These are phyloP conservation scores for Hibiscus mutabilis DNA, from an alignment of 345 rosid genomes.

Conservation along the genomic window DNA sequence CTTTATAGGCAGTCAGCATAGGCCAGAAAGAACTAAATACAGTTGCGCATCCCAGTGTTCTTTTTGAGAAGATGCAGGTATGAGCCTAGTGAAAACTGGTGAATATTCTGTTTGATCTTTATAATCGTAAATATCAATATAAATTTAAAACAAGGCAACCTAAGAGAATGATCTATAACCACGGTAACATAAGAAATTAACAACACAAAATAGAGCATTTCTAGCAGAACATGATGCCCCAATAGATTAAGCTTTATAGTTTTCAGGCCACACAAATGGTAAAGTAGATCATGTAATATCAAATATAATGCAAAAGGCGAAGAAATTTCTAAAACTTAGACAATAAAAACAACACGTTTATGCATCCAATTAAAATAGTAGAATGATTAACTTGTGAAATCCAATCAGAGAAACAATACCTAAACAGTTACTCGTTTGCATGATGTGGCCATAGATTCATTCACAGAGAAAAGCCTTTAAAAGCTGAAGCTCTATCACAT, in stretches of 20 bases:
- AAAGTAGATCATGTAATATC: not conserved
- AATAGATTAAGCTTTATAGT: not conserved
- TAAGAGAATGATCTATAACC: not conserved
- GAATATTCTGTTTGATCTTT: not conserved
- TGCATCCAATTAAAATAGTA: not conserved
- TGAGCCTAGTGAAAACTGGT: not conserved
- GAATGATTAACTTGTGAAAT: not conserved
- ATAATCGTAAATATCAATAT: not conserved
- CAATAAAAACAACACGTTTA: not conserved
- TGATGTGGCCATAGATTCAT: slow-evolving; percentile 16
- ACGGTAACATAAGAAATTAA: not conserved
- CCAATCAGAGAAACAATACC: slow-evolving; percentile 27
- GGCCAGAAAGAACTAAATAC: not conserved
- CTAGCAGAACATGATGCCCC: not conserved
- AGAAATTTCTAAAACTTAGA: not conserved
- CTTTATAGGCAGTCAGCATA: not conserved
- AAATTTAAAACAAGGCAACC: not conserved
- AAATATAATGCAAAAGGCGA: not conserved
- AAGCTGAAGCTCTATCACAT: slow-evolving; percentile 27
- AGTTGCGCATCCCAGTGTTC: not conserved
- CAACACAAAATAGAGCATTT: not conserved
- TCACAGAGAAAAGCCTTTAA: slow-evolving; percentile 29
- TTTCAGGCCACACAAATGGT: not conserved
- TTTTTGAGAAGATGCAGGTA: not conserved
- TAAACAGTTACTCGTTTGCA: slow-evolving; percentile 32